A percentile compares a stretch with the other conserved stretches of the same genome.
Evolutionary conservation across 352 stramenopile species (phyloP).

Genomic region (Salisapilia sapeloensis): DNA sequence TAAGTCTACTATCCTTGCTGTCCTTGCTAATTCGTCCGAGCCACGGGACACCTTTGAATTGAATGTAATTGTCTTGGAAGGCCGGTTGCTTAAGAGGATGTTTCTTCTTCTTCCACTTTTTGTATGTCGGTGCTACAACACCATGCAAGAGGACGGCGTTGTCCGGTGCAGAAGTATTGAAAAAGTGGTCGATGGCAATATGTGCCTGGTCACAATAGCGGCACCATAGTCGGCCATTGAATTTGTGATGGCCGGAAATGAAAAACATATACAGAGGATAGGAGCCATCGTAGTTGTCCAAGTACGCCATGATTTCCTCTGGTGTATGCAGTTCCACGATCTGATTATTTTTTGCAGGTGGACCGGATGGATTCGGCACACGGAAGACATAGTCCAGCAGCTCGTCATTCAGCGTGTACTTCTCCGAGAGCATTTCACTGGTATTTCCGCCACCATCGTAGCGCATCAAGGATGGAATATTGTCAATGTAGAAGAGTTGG

Average conservation of each 20-base stretch:
- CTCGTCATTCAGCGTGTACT: constrained; percentile 40
- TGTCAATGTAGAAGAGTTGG: constrained; percentile 72
- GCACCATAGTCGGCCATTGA: constrained; percentile 72
- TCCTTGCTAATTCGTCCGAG: constrained; percentile 33
- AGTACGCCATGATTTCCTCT: constrained; percentile 26
- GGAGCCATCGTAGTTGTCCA: constrained; percentile 39
- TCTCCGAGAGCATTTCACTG: constrained; percentile 42
- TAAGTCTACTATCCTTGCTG: constrained; percentile 13
- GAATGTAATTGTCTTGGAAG: constrained; percentile 34
- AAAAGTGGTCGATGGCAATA: constrained; percentile 59
- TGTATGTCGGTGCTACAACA: constrained; percentile 28
- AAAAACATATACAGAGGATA: constrained; percentile 68
- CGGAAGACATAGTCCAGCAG: constrained; percentile 56
- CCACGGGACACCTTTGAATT: constrained; percentile 48
- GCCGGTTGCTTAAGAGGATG: constrained; percentile 46
- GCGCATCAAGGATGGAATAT: constrained; percentile 53
- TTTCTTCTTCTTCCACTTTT: constrained; percentile 61
- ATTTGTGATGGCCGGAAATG: constrained; percentile 44
- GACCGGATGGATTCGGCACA: constrained; percentile 17
- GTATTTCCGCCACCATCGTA: constrained; percentile 65
- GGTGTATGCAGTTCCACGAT: constrained; percentile 21
- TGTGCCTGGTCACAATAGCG: constrained; percentile 62
- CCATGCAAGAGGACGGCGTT: constrained; percentile 32
- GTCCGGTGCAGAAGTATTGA: constrained; percentile 44
- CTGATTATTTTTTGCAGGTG: constrained; percentile 20